These are phyloP conservation scores for Rhododendron ovatum DNA, from an alignment of 148 eudicot genomes.

Conservation along the genomic window DNA sequence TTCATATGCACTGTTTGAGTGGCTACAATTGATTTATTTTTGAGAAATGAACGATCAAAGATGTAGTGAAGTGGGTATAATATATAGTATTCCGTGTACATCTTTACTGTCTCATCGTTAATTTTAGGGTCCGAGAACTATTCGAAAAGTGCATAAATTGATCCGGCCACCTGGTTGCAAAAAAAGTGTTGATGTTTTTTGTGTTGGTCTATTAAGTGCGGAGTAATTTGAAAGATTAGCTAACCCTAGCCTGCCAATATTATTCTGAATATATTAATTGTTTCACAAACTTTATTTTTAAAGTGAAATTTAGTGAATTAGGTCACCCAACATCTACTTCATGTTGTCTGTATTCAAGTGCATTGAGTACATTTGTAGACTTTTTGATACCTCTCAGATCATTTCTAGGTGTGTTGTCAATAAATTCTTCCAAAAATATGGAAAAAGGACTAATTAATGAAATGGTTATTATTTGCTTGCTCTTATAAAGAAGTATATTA, in stretches of 20 bases:
- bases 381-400: background rate
- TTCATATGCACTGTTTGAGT: background rate
- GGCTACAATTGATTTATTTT: background rate
- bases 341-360: background rate
- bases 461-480: background rate
- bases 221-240: background rate
- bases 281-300: background rate
- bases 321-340: constrained; percentile 1
- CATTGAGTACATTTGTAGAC: background rate
- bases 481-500: background rate
- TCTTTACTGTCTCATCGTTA: background rate
- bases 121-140: background rate
- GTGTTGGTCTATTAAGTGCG: background rate
- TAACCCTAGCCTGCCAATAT: background rate
- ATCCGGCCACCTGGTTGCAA: background rate
- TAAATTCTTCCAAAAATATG: background rate
- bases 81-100: background rate
- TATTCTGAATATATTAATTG: background rate
- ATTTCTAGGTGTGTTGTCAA: background rate
- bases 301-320: background rate
- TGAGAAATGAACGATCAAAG: background rate
- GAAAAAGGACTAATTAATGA: background rate
- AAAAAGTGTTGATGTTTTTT: background rate
- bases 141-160: background rate
- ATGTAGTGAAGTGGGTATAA: background rate